Percentiles rank a stretch among this genome's conserved stretches.
These are phyloP conservation scores for Amylostereum chailletii DNA, from an alignment of 1,284 basidiomycete species.

Conservation along the genomic window DNA sequence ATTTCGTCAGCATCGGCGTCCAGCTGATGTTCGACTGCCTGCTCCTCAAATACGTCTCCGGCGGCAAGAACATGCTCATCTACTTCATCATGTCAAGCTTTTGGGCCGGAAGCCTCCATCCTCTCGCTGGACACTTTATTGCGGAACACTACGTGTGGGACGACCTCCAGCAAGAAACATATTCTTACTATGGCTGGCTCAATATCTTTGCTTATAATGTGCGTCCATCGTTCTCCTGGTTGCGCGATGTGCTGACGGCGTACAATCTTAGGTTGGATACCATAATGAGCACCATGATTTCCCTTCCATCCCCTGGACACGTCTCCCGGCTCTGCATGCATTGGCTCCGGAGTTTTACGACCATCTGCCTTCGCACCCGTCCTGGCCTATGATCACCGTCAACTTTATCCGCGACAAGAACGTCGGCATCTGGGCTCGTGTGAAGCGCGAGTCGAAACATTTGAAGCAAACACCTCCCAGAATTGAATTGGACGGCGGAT, in stretches of 20 bases:
- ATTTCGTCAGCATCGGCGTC: slow-evolving; percentile 65
- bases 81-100: slow-evolving; percentile 88
- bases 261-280: slow-evolving; percentile 70
- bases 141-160: slow-evolving; percentile 96
- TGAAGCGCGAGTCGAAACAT: slow-evolving; percentile 18
- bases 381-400: slow-evolving; percentile 91
- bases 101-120: slow-evolving; percentile 93
- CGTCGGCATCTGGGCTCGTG: slow-evolving; percentile 48
- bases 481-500: slow-evolving; percentile 13
- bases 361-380: slow-evolving; percentile 76
- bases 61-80: slow-evolving; percentile 56
- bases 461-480: not conserved
- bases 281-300: slow-evolving; percentile 99
- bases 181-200: slow-evolving; percentile 91
- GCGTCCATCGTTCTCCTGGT: slow-evolving; percentile 19
- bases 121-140: slow-evolving; percentile 95
- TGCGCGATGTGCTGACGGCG: not conserved
- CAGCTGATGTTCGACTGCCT: slow-evolving; percentile 71
- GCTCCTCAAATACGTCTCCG: slow-evolving; percentile 44
- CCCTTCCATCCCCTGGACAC: slow-evolving; percentile 92
- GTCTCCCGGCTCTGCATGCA: slow-evolving; percentile 75
- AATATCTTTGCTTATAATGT: slow-evolving; percentile 95
- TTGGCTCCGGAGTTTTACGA: slow-evolving; percentile 94
- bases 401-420: slow-evolving; percentile 89
- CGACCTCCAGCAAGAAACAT: slow-evolving; percentile 87